Percentiles rank a stretch among this genome's conserved stretches.
Evolutionary conservation across 331 rosid species (phyloP).

Genomic region (Rhamnella rubrinervis): DNA sequence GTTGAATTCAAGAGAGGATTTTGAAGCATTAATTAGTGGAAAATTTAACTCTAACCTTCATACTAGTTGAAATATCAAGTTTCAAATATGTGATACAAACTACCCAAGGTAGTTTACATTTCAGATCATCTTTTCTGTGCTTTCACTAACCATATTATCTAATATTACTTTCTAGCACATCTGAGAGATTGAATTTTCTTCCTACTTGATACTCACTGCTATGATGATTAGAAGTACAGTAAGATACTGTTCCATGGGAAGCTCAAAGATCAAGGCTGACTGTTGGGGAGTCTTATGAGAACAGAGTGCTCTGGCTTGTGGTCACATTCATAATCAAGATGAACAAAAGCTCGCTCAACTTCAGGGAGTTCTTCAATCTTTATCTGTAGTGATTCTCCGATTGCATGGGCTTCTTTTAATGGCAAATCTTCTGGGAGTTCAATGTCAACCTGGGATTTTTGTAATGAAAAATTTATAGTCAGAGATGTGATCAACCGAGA

Average conservation of each 20-base stretch:
- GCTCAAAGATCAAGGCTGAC: background rate
- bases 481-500: background rate
- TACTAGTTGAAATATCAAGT: too few relatives aligned
- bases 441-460: constrained; percentile 31
- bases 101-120: too few relatives aligned
- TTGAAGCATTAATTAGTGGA: too few relatives aligned
- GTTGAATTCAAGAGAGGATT: too few relatives aligned
- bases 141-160: too few relatives aligned
- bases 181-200: background rate
- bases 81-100: too few relatives aligned
- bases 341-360: constrained; percentile 46
- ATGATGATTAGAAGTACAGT: background rate
- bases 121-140: too few relatives aligned
- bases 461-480: background rate
- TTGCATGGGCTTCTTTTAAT: constrained; percentile 34
- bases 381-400: constrained; percentile 31
- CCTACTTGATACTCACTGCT: background rate
- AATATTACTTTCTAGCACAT: too few relatives aligned
- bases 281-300: constrained; percentile 25
- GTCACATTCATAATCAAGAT: constrained; percentile 40
- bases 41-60: too few relatives aligned
- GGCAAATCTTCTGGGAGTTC: constrained; percentile 41
- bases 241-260: background rate
- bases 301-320: constrained; percentile 46
- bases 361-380: constrained; percentile 35